phyloP scores from a whole-genome alignment of 1,284 basidiomycete species.

The Rugosomyces carneus region DNA sequence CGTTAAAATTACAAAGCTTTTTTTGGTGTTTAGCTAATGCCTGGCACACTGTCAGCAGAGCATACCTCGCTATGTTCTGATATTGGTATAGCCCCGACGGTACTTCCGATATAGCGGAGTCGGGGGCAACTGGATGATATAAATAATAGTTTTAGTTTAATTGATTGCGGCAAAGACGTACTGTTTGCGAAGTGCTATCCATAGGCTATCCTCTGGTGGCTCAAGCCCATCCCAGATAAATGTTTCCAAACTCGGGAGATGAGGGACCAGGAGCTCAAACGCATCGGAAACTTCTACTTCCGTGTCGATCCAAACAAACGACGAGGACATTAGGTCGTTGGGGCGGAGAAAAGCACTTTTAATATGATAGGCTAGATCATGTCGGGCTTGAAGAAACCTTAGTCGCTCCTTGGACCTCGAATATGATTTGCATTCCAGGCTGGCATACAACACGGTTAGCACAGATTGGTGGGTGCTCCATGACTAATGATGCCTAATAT shows the following conservation, averaged over 20 bases:
- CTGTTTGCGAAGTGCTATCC: constrained; percentile 39
- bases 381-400: constrained; percentile 19
- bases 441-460: constrained; percentile 12
- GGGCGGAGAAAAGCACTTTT: constrained; percentile 36
- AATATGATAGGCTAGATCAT: constrained; percentile 39
- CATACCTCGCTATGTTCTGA: constrained; percentile 39
- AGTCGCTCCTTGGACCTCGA: constrained; percentile 16
- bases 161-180: constrained; percentile 21
- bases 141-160: not conserved
- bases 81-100: constrained; percentile 38
- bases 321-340: constrained; percentile 22
- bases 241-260: constrained; percentile 36
- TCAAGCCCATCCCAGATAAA: constrained; percentile 52
- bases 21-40: not conserved
- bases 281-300: constrained; percentile 23
- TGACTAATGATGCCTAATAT: constrained; percentile 10
- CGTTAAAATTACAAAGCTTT: constrained; percentile 45
- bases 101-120: constrained; percentile 38
- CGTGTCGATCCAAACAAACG: constrained; percentile 20
- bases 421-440: constrained; percentile 13
- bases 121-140: constrained; percentile 35
- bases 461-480: constrained; percentile 6
- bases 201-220: constrained; percentile 42
- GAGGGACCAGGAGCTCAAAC: constrained; percentile 26
- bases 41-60: constrained; percentile 1